phyloP scores from a whole-genome alignment of 2,329 filamentous ascomycete species.

The Biscogniauxia sp. region DNA sequence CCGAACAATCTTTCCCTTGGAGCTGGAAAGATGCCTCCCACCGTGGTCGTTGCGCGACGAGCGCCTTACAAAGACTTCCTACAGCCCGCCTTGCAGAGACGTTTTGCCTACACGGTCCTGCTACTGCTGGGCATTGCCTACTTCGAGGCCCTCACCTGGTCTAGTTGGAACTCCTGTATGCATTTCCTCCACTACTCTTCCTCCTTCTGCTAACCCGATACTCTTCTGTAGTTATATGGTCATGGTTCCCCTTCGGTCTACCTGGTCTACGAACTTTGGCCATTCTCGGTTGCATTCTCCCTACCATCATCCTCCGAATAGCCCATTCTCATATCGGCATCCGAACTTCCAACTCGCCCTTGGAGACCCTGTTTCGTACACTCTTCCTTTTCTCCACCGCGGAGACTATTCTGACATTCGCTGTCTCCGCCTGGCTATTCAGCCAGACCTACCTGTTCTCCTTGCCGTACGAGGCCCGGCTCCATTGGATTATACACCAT shows the following conservation, averaged over 20 bases:
- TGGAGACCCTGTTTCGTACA: conserved; percentile 61
- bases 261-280: conserved; percentile 72
- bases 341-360: conserved; percentile 67
- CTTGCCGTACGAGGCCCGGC: conserved; percentile 54
- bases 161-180: conserved; percentile 68
- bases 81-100: conserved; percentile 81
- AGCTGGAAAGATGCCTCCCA: conserved; percentile 48
- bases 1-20: neutral
- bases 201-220: conserved; percentile 4
- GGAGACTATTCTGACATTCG: conserved; percentile 74
- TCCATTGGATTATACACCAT: conserved; percentile 72
- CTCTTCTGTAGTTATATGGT: conserved; percentile 67
- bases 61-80: conserved; percentile 82
- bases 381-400: conserved; percentile 59
- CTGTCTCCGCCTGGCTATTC: conserved; percentile 75
- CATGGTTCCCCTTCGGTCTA: conserved; percentile 78
- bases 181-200: neutral
- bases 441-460: conserved; percentile 79
- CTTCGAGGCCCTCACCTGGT: conserved; percentile 66
- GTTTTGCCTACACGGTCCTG: conserved; percentile 76
- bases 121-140: conserved; percentile 72
- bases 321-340: conserved; percentile 75
- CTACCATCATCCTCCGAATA: conserved; percentile 82
- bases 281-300: conserved; percentile 73
- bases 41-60: conserved; percentile 52